These are phyloP conservation scores for Phenoliferia sp. DNA, from an alignment of 1,284 basidiomycete species.

Conservation along the genomic window DNA sequence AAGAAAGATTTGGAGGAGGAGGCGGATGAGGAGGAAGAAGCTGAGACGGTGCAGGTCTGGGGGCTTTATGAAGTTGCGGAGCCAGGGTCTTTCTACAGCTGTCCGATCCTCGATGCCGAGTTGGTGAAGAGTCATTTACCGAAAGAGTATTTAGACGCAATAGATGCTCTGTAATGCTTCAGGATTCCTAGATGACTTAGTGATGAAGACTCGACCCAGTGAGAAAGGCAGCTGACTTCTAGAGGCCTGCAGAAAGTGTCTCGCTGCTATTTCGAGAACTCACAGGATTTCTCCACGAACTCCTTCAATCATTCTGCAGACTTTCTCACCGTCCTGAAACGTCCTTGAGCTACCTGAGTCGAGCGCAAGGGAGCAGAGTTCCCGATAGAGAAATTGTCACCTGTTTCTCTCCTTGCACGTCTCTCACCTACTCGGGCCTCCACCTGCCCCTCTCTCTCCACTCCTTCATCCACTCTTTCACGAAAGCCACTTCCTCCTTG, in stretches of 20 bases:
- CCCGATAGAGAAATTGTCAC: too few species aligned
- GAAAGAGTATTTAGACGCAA: slow-evolving; percentile 16
- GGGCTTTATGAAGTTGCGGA: slow-evolving; percentile 23
- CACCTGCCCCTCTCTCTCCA: slow-evolving; percentile 23
- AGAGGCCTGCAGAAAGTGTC: too few species aligned
- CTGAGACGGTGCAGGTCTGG: slow-evolving; percentile 8
- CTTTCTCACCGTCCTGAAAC: too few species aligned
- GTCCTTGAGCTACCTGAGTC: too few species aligned
- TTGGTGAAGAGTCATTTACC: slow-evolving; percentile 20
- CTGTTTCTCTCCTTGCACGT: too few species aligned
- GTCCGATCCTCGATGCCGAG: slow-evolving; percentile 16
- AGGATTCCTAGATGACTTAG: too few species aligned
- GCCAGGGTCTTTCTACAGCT: slow-evolving; percentile 16
- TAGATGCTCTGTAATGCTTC: slow-evolving; percentile 1
- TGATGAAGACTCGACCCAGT: too few species aligned
- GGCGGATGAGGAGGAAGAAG: not conserved
- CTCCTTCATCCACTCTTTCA: slow-evolving; percentile 72
- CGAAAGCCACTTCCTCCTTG: slow-evolving; percentile 71
- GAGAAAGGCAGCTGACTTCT: too few species aligned
- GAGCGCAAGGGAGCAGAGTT: too few species aligned
- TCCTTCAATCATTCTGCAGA: too few species aligned
- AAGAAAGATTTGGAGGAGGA: not conserved
- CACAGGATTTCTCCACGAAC: too few species aligned
- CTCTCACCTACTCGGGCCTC: slow-evolving; percentile 9
- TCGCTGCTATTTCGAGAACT: too few species aligned